Percentiles rank a stretch among this genome's conserved stretches.
Evolutionary conservation across 345 rosid species (phyloP).

Genomic region (Hypericum androsaemum): DNA sequence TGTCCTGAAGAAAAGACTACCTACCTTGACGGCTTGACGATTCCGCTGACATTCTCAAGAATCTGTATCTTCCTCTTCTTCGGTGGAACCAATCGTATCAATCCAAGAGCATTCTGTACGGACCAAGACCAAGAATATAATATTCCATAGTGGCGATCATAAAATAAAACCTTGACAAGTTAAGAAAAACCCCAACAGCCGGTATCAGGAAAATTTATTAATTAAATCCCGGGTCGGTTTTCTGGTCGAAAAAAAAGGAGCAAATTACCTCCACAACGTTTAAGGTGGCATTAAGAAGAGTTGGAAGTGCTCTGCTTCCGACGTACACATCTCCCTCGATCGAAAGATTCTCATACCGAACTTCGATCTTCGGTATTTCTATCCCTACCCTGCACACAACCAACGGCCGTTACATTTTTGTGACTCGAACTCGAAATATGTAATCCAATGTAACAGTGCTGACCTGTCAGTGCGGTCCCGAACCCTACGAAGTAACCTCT

Average conservation of each 20-base stretch:
- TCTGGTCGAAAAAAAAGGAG: neutral
- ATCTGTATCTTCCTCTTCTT: neutral
- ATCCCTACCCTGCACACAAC: neutral
- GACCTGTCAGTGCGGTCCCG: neutral
- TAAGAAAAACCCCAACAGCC: too few relatives aligned
- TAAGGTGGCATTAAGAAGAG: neutral
- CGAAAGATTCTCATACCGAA: neutral
- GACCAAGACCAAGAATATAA: too few relatives aligned
- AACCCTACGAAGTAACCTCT: neutral
- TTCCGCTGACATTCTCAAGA: constrained; percentile 1
- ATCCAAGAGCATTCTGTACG: neutral
- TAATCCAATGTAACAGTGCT: too few relatives aligned
- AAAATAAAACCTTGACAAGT: too few relatives aligned
- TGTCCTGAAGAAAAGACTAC: neutral
- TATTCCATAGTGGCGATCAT: too few relatives aligned
- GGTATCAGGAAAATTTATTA: too few relatives aligned
- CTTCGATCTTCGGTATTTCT: neutral
- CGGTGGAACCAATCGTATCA: neutral
- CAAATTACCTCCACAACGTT: neutral
- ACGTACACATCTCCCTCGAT: neutral
- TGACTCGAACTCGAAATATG: too few relatives aligned
- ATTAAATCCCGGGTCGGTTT: too few relatives aligned
- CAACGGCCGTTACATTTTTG: too few relatives aligned
- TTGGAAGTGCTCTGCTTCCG: neutral
- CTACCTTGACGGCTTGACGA: constrained; percentile 1